Conservation (phyloP, 2,329 filamentous ascomycete genomes). For the Simplicillium aogashimaense region DNA sequence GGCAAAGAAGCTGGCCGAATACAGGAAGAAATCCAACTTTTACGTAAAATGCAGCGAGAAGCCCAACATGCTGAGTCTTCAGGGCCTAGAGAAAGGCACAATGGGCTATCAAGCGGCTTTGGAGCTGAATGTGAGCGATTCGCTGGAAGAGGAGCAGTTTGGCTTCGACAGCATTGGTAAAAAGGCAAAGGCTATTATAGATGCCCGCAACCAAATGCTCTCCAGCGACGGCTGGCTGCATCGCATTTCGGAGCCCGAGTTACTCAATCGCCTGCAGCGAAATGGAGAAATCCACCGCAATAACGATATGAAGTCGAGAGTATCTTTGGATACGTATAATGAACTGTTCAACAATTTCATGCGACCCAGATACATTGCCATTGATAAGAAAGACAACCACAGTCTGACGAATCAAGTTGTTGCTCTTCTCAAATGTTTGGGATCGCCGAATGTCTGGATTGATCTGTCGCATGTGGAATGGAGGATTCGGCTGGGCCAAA, state of each 20-base stretch:
- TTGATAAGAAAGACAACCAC: constrained; percentile 48
- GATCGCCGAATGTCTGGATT: constrained; percentile 58
- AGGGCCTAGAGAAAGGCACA: constrained; percentile 61
- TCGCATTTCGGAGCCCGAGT: constrained; percentile 44
- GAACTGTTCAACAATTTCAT: constrained; percentile 52
- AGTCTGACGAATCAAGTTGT: constrained; percentile 62
- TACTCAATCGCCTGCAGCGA: constrained; percentile 49
- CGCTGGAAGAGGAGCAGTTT: constrained; percentile 51
- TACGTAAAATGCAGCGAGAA: constrained; percentile 49
- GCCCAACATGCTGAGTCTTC: constrained; percentile 64
- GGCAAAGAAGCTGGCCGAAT: constrained; percentile 29
- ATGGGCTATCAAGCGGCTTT: constrained; percentile 60
- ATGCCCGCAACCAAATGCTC: constrained; percentile 48
- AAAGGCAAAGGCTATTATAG: constrained; percentile 43
- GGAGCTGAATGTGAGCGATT: constrained; percentile 55
- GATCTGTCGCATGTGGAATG: constrained; percentile 68
- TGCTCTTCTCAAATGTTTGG: constrained; percentile 55
- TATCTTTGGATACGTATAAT: constrained; percentile 49
- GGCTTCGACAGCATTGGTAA: constrained; percentile 46
- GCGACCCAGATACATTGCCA: constrained; percentile 43
- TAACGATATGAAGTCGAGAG: constrained; percentile 38
- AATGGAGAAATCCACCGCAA: constrained; percentile 46
- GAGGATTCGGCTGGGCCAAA: constrained; percentile 62
- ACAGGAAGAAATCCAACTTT: constrained; percentile 44
- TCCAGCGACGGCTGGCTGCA: constrained; percentile 42